A percentile compares a stretch with the other conserved stretches of the same genome.
phyloP scores from a whole-genome alignment of 2,329 filamentous ascomycete genomes.

The Arthrobotrys pseudoclavata region DNA sequence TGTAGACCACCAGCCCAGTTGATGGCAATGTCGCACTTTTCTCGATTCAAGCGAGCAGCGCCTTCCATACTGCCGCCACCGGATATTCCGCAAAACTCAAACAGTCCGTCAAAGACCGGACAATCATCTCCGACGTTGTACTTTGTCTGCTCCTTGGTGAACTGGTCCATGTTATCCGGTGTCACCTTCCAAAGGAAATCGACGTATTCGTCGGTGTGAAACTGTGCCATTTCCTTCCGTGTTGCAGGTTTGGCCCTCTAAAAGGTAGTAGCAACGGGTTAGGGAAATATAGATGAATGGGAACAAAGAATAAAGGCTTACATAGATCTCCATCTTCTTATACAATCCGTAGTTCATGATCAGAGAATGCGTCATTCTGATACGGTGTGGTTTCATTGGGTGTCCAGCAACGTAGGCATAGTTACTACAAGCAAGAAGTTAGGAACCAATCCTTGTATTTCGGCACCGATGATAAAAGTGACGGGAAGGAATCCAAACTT shows the following conservation, averaged over 20 bases:
- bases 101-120: conserved; percentile 78
- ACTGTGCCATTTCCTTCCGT: conserved; percentile 80
- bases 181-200: conserved; percentile 79
- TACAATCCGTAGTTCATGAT: conserved; percentile 82
- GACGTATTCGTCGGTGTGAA: conserved; percentile 80
- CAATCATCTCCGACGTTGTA: conserved; percentile 77
- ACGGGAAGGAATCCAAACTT: conserved; percentile 37
- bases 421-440: conserved; percentile 67
- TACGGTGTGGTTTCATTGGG: conserved; percentile 74
- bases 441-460: conserved; percentile 1
- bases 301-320: conserved; percentile 65
- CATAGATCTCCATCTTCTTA: conserved; percentile 80
- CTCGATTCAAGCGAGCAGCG: conserved; percentile 76
- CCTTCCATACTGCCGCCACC: conserved; percentile 79
- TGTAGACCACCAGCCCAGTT: conserved; percentile 98
- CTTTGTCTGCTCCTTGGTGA: conserved; percentile 77
- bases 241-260: conserved; percentile 73
- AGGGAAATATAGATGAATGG: neutral
- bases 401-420: conserved; percentile 73
- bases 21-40: conserved; percentile 87
- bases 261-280: conserved; percentile 23
- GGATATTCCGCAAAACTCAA: conserved; percentile 79
- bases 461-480: neutral
- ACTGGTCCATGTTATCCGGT: conserved; percentile 79
- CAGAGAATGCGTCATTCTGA: conserved; percentile 76